Base-by-base conservation (phyloP, 2,329 filamentous ascomycete species). In the Juglanconis sp. region DNA sequence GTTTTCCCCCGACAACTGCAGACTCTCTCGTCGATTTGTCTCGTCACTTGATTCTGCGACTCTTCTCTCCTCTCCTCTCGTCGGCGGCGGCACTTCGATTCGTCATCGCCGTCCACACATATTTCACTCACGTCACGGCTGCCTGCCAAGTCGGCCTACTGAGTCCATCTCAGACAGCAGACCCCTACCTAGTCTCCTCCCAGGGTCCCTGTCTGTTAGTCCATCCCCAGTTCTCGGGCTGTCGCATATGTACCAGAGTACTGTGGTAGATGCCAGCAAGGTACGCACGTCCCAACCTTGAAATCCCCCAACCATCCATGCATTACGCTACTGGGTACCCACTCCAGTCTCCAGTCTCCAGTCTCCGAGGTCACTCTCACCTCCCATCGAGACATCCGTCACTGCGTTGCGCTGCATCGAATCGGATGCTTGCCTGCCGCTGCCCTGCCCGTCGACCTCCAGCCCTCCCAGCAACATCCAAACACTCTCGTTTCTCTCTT, bases 391-490 rank as follows among this genome's bases (percentile, higher is more conserved):
- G 56, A 57, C 58, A 51, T 57, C 50, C 47, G 40, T 35, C 50
- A 53, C 57, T 60, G 57, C 57, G 35, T 34, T 51, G 55, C 56
- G 42, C 52, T 44, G 56, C 59, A 52, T 57, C 57, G 53, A 63
- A 60, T 57, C 61, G 57, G 54, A 58, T 61, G 40, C 54, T 61
- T 57, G 61, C 58, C 58, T 62, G 60, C 61, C 51, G 61, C 48
- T 54, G 47, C 51, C 46, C 53, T 54, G 9, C 54, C 54, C 59
- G 47, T 58, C 54, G 38, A 61, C 61, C 51, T 61, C 55, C 47
- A 40, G 48, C 31, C n/a, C 48, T 51, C 54, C 50, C 55, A 53
- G 31, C 58, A 38, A 38, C 54, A 60, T 55, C 53, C 46, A 51
- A 35, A 57, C 51, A 34, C 58, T 53, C 46, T 57, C 56, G 35